Conservation (phyloP, 257 asterid genomes). For the Nicotiana knightiana region DNA sequence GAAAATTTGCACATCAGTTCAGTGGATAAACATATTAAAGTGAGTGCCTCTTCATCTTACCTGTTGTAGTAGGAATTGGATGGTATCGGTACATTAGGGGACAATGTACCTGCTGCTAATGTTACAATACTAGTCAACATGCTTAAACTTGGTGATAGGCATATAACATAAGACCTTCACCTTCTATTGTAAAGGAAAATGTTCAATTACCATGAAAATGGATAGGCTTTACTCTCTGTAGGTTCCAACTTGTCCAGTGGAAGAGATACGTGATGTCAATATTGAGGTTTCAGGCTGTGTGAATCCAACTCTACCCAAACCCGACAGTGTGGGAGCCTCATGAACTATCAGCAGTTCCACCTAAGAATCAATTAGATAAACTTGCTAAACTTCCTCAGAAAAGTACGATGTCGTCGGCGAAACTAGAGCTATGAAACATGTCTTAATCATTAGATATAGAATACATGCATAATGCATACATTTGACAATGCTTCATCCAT, state of each 20-base stretch:
- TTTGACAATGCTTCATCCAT: not conserved
- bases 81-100: not conserved
- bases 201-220: not conserved
- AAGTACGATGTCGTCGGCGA: not conserved
- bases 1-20: constrained; percentile 92
- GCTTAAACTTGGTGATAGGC: not conserved
- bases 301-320: not conserved
- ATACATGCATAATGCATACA: not conserved
- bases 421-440: constrained; percentile 2
- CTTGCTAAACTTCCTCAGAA: not conserved
- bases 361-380: too few species aligned
- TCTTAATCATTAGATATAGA: not conserved
- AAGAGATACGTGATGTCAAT: not conserved
- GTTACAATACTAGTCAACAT: not conserved
- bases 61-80: not conserved
- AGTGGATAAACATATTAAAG: constrained; percentile 85
- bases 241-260: not conserved
- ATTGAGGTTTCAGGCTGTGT: not conserved
- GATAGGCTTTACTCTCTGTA: not conserved
- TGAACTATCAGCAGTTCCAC: not conserved
- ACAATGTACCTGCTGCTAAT: not conserved
- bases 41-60: constrained; percentile 26
- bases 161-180: not conserved
- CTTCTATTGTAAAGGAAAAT: not conserved
- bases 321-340: not conserved